phyloP scores from a whole-genome alignment of 106 monocot genomes.

The Gastrodia elata region DNA sequence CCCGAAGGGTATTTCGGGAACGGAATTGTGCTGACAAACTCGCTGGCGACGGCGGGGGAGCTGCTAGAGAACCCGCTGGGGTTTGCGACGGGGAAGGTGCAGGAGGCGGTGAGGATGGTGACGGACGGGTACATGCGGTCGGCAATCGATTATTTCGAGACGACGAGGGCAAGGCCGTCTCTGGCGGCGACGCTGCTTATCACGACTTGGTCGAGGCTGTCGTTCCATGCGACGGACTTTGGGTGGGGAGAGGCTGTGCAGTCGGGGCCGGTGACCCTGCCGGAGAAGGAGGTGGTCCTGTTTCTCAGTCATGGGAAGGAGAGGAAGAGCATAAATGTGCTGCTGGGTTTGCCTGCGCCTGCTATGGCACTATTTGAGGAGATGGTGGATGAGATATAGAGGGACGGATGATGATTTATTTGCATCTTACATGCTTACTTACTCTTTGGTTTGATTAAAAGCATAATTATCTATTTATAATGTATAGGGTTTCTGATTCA shows the following conservation, averaged over 20 bases:
- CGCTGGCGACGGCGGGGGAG: conserved; percentile 39
- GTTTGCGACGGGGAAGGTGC: conserved; percentile 34
- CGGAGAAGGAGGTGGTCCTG: conserved; percentile 79
- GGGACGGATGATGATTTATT: no score
- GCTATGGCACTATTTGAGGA: conserved; percentile 64
- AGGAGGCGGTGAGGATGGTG: conserved; percentile 53
- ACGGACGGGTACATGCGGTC: conserved; percentile 63
- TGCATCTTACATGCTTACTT: no score
- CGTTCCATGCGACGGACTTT: conserved; percentile 68
- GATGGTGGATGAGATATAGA: conserved; percentile 31
- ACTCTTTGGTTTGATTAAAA: no score
- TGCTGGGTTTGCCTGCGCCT: conserved; percentile 55
- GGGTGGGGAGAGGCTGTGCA: conserved; percentile 74
- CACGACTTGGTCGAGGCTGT: conserved; percentile 69
- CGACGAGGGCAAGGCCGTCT: conserved; percentile 54
- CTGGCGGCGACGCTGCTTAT: conserved; percentile 50
- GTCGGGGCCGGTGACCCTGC: conserved; percentile 70
- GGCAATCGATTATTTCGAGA: conserved; percentile 74
- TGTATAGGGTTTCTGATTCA: no score
- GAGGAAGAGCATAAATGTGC: conserved; percentile 76
- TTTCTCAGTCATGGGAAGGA: conserved; percentile 76
- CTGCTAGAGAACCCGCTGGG: conserved; percentile 37
- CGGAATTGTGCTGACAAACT: conserved; percentile 72
- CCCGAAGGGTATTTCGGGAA: conserved; percentile 81
- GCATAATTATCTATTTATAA: no score